Conservation (phyloP, 768 basidiomycete species). For the Podaxis sp. region DNA sequence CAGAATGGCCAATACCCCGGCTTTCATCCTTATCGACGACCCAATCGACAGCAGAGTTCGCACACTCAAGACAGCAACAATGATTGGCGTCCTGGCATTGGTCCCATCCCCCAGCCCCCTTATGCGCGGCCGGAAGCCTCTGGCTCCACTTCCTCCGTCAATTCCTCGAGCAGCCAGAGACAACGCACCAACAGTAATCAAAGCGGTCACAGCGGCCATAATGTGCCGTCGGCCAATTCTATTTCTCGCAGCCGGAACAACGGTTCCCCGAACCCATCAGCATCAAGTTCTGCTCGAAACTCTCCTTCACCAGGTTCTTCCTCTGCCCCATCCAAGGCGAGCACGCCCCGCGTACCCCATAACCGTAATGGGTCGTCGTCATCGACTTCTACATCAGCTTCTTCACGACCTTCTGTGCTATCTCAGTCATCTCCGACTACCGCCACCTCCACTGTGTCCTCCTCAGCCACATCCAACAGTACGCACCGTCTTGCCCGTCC, state of each 20-base stretch:
- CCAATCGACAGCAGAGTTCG: constrained; percentile 44
- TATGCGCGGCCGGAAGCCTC: constrained; percentile 81
- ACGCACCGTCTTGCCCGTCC: constrained; percentile 48
- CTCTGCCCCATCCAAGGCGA: constrained; percentile 18
- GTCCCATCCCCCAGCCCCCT: constrained; percentile 62
- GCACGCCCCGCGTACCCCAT: constrained; percentile 38
- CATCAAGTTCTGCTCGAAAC: constrained; percentile 26
- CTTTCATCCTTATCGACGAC: constrained; percentile 82
- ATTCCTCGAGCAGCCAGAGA: constrained; percentile 59
- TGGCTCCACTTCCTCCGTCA: constrained; percentile 74
- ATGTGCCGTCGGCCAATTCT: constrained; percentile 30
- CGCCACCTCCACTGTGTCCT: constrained; percentile 33
- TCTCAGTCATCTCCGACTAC: constrained; percentile 27
- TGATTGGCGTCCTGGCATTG: constrained; percentile 48
- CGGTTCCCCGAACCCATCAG: constrained; percentile 26
- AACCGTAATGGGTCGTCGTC: constrained; percentile 46
- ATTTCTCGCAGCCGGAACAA: constrained; percentile 37
- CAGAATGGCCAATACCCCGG: constrained; percentile 47
- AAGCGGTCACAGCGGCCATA: constrained; percentile 48
- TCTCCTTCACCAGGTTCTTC: constrained; percentile 27
- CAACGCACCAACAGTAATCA: constrained; percentile 73
- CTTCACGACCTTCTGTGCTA: constrained; percentile 24
- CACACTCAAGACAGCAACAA: constrained; percentile 24
- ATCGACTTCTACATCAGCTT: constrained; percentile 37
- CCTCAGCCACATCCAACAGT: constrained; percentile 29